Conservation (phyloP, 1,284 basidiomycete species). For the Irpex lacteus region DNA sequence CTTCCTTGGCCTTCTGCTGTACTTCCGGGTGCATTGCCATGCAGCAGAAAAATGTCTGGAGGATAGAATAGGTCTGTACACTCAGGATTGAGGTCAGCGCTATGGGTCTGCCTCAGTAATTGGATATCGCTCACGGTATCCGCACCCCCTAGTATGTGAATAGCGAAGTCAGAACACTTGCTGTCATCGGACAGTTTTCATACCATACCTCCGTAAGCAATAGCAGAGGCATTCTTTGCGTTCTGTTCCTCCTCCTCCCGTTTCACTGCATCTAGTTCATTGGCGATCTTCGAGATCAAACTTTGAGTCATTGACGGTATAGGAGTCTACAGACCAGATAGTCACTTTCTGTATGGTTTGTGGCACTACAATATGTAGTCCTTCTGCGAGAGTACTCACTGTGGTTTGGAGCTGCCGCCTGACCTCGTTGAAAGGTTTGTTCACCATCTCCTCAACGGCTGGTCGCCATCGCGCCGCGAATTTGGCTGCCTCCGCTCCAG, state of each 20-base stretch:
- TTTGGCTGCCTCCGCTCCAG: background rate
- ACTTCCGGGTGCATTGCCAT: slow-evolving; percentile 30
- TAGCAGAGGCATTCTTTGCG: background rate
- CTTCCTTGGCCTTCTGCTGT: slow-evolving; percentile 28
- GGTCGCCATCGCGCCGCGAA: background rate
- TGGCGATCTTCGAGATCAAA: background rate
- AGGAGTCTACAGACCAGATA: background rate
- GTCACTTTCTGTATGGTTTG: too few relatives aligned
- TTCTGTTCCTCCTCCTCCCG: background rate
- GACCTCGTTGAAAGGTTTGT: slow-evolving; percentile 4
- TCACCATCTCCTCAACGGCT: background rate
- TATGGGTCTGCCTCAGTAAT: too few relatives aligned
- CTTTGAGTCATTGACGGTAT: background rate
- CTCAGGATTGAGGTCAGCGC: too few relatives aligned
- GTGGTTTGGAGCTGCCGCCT: background rate
- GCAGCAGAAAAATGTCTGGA: slow-evolving; percentile 25
- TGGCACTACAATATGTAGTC: too few relatives aligned
- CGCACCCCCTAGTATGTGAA: background rate
- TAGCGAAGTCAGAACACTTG: background rate
- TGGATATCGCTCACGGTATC: background rate
- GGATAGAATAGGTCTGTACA: slow-evolving; percentile 6
- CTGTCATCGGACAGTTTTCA: background rate
- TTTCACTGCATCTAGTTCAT: background rate
- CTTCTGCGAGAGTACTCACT: background rate
- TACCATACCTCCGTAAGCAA: background rate